Base-by-base conservation (phyloP, 306 rosid genomes). In the Begonia fuchsioides region DNA sequence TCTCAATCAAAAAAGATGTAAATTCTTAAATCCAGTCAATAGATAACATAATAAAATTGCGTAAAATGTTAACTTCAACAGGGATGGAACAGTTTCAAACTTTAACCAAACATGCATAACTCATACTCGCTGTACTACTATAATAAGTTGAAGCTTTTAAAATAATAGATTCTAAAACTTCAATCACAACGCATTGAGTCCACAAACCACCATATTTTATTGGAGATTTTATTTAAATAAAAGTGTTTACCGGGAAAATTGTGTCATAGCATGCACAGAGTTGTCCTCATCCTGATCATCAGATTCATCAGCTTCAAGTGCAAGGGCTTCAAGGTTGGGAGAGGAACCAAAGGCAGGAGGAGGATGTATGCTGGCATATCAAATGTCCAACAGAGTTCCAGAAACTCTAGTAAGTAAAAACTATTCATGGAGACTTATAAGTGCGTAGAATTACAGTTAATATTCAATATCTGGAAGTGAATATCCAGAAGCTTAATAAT, bases 291-390 rank as follows among this genome's bases (percentile, higher is more conserved):
- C 88, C 17, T 64, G 54, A 61, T 55, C 87, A 57, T 72, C 68
- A 55, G 68, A 52, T 11, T 63, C 54, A 54, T 54, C 72, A 58
- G 76, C 80, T 55, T 77, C 93, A 62, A 82, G 96, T 56, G 86
- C 87, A 52, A 86, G 79, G 52, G 96, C 99, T 74, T 86, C 99
- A 39, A 92, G 96, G 75, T 86, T 92, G 57, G 94, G 94, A 57
- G 94, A 92, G 49, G 99, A 92, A 44, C 99, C 99, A 58, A 92
- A 92, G 32, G 99, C 93, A 77, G 99, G 99, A 49, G 96, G 96
- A 55, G 99, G 99, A 62, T 75, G 96, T 53, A 80, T 49, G 64
- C 96, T 77, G 63, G 35, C 35, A 26, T 26, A 26, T 26, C 35
- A 26, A 26, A 26, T 26, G 35, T 26, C 35, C 35, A 26, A 6